Conservation (phyloP, 176 grass and related monocot species). For the Musa troglodytarum region DNA sequence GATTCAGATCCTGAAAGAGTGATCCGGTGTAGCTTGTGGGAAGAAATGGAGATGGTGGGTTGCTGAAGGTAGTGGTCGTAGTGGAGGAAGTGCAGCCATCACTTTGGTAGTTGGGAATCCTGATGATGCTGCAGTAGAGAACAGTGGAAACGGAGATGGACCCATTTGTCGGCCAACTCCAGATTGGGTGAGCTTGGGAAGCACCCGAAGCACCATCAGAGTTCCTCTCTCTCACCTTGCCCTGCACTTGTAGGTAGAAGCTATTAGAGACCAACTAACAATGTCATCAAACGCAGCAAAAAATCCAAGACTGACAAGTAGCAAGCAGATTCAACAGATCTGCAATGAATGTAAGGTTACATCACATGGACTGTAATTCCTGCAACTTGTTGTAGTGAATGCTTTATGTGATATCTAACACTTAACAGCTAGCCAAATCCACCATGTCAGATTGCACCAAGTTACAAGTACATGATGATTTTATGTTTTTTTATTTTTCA, state of each 20-base stretch:
- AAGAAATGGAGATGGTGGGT: neutral
- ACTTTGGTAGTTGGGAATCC: neutral
- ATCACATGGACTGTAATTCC: no score
- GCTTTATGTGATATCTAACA: no score
- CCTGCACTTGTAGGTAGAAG: slow-evolving; percentile 24
- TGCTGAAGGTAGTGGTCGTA: neutral
- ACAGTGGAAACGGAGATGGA: slow-evolving; percentile 3
- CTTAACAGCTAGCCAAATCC: no score
- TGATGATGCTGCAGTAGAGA: slow-evolving; percentile 7
- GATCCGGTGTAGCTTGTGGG: neutral
- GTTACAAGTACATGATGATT: no score
- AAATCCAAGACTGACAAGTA: no score
- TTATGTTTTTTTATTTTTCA: no score
- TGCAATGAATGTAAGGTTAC: no score
- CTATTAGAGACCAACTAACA: neutral
- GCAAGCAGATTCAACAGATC: neutral
- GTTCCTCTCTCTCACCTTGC: slow-evolving; percentile 49
- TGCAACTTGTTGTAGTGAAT: no score
- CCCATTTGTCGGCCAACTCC: neutral
- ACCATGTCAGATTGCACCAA: no score
- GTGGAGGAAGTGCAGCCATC: neutral
- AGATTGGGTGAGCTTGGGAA: slow-evolving; percentile 32
- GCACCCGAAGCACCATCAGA: slow-evolving; percentile 11
- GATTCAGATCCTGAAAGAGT: neutral
- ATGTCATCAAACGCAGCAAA: neutral